phyloP scores from a whole-genome alignment of 352 stramenopile genomes.

The Peronosclerospora sorghi region DNA sequence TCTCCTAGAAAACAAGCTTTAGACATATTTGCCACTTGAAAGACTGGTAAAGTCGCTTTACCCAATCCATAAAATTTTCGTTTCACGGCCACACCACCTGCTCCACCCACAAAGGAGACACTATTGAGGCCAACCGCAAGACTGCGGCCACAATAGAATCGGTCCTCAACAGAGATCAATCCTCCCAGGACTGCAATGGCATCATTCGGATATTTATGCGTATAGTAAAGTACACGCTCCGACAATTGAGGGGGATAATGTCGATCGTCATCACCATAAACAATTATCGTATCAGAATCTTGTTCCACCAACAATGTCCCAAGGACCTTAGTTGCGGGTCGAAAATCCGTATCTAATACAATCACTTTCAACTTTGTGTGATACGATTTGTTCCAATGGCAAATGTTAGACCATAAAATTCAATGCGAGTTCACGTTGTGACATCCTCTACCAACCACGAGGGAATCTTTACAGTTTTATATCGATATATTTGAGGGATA shows the following conservation, averaged over 20 bases:
- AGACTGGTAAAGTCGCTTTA: slow-evolving; percentile 21
- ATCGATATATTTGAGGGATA: slow-evolving; percentile 27
- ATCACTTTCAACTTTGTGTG: slow-evolving; percentile 25
- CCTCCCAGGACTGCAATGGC: slow-evolving; percentile 37
- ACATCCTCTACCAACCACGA: slow-evolving; percentile 23
- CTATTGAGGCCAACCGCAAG: slow-evolving; percentile 36
- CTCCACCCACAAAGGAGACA: slow-evolving; percentile 47
- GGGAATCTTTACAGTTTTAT: slow-evolving; percentile 27
- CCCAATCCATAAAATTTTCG: slow-evolving; percentile 36
- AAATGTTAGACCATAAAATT: slow-evolving; percentile 28
- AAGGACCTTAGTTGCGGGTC: slow-evolving; percentile 40
- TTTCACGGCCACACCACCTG: slow-evolving; percentile 32
- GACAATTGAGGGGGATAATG: slow-evolving; percentile 28
- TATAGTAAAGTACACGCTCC: slow-evolving; percentile 32
- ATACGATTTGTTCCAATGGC: slow-evolving; percentile 22
- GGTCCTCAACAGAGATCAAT: slow-evolving; percentile 37
- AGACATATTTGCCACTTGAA: slow-evolving; percentile 31
- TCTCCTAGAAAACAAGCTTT: slow-evolving; percentile 40
- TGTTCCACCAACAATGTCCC: slow-evolving; percentile 38
- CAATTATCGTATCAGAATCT: slow-evolving; percentile 46
- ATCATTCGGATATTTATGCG: slow-evolving; percentile 33
- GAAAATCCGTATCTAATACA: slow-evolving; percentile 41
- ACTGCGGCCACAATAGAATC: slow-evolving; percentile 40
- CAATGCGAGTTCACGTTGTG: slow-evolving; percentile 5
- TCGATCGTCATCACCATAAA: slow-evolving; percentile 46